Evolutionary conservation across 768 basidiomycete genomes (phyloP), one percentile per base, ranked within the genome.

Genomic region (Porpolomopsis calyptriformis): DNA sequence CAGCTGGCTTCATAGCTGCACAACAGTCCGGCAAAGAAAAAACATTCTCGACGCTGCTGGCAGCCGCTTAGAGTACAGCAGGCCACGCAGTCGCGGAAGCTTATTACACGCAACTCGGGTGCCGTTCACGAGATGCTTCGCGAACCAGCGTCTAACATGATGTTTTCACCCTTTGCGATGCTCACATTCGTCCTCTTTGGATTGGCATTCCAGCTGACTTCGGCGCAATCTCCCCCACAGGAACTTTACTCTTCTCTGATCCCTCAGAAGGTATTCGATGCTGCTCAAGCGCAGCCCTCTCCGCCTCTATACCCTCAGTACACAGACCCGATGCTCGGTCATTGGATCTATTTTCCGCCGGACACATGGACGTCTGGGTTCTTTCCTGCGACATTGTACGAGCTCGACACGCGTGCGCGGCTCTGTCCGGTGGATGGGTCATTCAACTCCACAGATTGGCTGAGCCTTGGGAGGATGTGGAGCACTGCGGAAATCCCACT

Each of bases 281-380:
- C 76, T 1, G 73, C 76, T 27, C 63, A 72, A 3, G 52, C 67
- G 7, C 59, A 69, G 12, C 64, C 71, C 20, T 53, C 59, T n/a
- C 67, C 75, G 2, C 57, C 70, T 24, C 42, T 65, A 43, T 78
- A 79, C 57, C 82, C 82, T 1, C 75, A 82, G 50, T 81, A 74
- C 51, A 85, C 82, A 3, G 68, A 72, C 46, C 59, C 55, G 16
- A 50, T 49, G 19, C 55, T 50, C 0, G 80, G 80, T 0, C 53
- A 59, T 2, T 84, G 80, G 81, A 58, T 64, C 4, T 70, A 64
- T 51, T 77, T 79, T 60, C 37, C 48, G 4, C 70, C 78, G 0
- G 69, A 80, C 51, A 73, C 72, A 2, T 83, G 82, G 80, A 80
- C 80, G 0, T 73, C 77, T 1, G 80, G 79, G 1, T 83, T 84